phyloP scores from a whole-genome alignment of 225 moss, liverwort and hornwort species.

The Pseudoscleropodium purum region DNA sequence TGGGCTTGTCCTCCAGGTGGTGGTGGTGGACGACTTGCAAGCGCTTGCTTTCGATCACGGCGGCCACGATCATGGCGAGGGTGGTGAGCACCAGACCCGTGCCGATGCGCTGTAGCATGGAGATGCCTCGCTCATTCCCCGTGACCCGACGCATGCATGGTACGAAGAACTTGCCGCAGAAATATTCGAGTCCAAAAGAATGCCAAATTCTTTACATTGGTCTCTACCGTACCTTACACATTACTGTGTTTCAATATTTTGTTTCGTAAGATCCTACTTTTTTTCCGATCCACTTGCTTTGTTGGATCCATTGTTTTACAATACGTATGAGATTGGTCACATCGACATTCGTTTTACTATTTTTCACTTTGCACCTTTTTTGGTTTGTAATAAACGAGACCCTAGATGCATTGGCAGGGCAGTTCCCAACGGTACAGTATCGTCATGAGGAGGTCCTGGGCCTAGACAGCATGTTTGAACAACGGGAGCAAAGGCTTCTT shows the following conservation, averaged over 20 bases:
- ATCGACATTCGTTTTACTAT: background rate
- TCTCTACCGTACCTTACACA: background rate
- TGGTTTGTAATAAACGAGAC: background rate
- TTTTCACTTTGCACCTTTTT: background rate
- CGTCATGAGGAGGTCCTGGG: background rate
- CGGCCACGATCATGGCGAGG: slow-evolving; percentile 9
- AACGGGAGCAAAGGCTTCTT: background rate
- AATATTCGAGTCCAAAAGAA: background rate
- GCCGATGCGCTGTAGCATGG: slow-evolving; percentile 42
- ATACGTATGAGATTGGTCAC: background rate
- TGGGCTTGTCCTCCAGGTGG: background rate
- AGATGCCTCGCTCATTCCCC: slow-evolving; percentile 30
- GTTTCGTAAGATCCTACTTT: background rate
- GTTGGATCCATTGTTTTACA: background rate
- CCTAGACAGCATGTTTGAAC: background rate
- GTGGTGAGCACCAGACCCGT: slow-evolving; percentile 19
- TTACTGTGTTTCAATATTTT: background rate
- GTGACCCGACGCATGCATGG: slow-evolving; percentile 16
- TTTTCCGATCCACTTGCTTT: background rate
- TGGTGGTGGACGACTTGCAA: slow-evolving; percentile 2
- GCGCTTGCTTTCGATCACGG: slow-evolving; percentile 10
- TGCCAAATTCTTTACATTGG: too few relatives aligned
- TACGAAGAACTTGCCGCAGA: background rate
- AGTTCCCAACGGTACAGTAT: background rate
- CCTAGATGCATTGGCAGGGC: background rate